Evolutionary conservation across 1,139 yeast species (phyloP).

Genomic region (Candida sp.): DNA sequence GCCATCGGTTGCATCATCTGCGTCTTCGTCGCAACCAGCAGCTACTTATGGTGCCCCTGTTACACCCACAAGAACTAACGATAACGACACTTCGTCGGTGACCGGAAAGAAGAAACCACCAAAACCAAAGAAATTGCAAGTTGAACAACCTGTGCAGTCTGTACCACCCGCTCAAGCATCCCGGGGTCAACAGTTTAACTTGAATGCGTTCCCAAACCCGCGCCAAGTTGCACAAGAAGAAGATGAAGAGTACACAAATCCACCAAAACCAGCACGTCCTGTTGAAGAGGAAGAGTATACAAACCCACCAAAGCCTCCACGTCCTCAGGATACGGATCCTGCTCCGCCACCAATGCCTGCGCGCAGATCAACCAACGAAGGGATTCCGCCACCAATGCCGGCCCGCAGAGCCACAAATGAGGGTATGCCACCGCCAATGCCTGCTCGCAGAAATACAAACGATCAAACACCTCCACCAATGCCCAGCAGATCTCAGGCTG

Average conservation of each 20-base stretch:
- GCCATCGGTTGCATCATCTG: not conserved
- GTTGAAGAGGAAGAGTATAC: slow-evolving; percentile 5
- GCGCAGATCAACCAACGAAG: not conserved
- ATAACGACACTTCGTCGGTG: slow-evolving; percentile 1
- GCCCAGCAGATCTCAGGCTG: slow-evolving; percentile 1
- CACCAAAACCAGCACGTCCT: slow-evolving; percentile 14
- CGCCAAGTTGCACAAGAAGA: slow-evolving; percentile 13
- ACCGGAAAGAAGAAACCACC: slow-evolving; percentile 12
- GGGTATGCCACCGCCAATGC: not conserved
- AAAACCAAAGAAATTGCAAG: slow-evolving; percentile 14
- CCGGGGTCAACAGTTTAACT: slow-evolving; percentile 1
- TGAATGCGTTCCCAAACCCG: slow-evolving; percentile 17
- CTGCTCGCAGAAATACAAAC: not conserved
- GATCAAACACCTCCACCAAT: slow-evolving; percentile 6
- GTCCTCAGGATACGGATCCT: slow-evolving; percentile 5
- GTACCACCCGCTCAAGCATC: not conserved
- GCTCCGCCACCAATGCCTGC: slow-evolving; percentile 7
- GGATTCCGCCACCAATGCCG: slow-evolving; percentile 1
- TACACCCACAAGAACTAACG: slow-evolving; percentile 3
- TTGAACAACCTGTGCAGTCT: not conserved
- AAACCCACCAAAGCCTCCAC: slow-evolving; percentile 15
- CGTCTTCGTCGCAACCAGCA: slow-evolving; percentile 28
- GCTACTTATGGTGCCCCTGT: slow-evolving; percentile 17
- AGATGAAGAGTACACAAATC: slow-evolving; percentile 7
- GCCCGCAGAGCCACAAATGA: not conserved